Percentiles rank a stretch among this genome's conserved stretches.
phyloP scores from a whole-genome alignment of 2,329 filamentous ascomycete species.

The Stagonosporopsis cucurbitacearum region DNA sequence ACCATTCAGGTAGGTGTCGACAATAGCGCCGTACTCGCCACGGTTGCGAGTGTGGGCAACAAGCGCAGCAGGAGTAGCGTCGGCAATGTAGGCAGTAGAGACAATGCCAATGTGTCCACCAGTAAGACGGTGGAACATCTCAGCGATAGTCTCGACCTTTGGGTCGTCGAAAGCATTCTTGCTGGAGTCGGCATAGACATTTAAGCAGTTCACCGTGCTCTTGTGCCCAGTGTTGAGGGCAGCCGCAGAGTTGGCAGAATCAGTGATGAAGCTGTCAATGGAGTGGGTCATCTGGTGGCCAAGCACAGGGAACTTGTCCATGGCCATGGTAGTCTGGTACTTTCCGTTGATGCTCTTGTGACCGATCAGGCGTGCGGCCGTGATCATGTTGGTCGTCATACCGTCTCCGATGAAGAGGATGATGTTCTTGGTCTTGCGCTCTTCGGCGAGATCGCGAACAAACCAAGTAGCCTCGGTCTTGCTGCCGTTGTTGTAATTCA shows the following conservation, averaged over 20 bases:
- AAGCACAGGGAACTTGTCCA: constrained; percentile 85
- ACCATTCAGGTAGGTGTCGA: constrained; percentile 78
- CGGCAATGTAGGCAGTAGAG: constrained; percentile 80
- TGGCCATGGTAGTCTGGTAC: constrained; percentile 75
- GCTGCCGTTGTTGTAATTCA: constrained; percentile 76
- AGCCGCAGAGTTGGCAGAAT: constrained; percentile 84
- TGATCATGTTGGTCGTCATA: constrained; percentile 77
- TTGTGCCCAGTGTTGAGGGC: constrained; percentile 85
- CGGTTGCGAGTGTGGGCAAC: constrained; percentile 71
- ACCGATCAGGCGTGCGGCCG: constrained; percentile 78
- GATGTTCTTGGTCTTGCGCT: constrained; percentile 82
- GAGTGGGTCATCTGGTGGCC: constrained; percentile 91
- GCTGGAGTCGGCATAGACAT: constrained; percentile 81
- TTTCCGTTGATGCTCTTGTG: constrained; percentile 86
- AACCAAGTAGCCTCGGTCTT: constrained; percentile 78
- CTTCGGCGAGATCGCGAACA: constrained; percentile 72
- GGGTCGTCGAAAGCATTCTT: constrained; percentile 78
- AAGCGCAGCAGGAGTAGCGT: constrained; percentile 76
- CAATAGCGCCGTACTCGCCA: constrained; percentile 71
- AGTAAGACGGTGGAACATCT: constrained; percentile 75
- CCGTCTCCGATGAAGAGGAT: constrained; percentile 81
- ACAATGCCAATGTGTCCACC: constrained; percentile 68
- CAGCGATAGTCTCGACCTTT: constrained; percentile 83
- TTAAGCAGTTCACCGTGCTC: constrained; percentile 80
- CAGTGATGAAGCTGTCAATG: constrained; percentile 83